These are phyloP conservation scores for Manihot esculenta DNA, from an alignment of 441 rosid genomes.

Conservation along the genomic window DNA sequence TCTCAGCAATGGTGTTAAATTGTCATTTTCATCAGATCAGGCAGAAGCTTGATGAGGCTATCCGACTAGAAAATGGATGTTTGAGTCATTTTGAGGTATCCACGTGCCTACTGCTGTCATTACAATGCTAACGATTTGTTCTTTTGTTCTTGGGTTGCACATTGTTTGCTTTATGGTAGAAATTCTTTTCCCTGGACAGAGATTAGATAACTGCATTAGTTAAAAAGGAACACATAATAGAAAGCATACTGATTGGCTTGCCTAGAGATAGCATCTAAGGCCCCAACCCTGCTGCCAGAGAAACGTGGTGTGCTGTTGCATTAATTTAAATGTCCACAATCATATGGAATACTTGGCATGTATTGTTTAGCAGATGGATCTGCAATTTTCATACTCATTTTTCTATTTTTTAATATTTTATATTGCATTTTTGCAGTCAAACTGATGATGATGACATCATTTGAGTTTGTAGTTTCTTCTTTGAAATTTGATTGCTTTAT, in stretches of 20 bases:
- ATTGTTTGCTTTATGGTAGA: not conserved
- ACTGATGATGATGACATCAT: not conserved
- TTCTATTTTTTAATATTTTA: not conserved
- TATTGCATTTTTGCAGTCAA: not conserved
- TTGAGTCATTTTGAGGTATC: slow-evolving; percentile 90
- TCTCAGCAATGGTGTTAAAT: slow-evolving; percentile 57
- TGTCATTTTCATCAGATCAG: slow-evolving; percentile 51
- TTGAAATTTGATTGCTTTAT: not conserved
- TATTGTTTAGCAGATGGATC: not conserved
- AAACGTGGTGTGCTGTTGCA: not conserved
- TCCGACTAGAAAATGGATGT: slow-evolving; percentile 53
- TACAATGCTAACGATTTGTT: not conserved
- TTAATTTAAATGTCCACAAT: not conserved
- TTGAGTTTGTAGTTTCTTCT: not conserved
- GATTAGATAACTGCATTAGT: not conserved
- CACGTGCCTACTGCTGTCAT: not conserved
- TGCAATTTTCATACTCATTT: not conserved
- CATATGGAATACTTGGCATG: not conserved
- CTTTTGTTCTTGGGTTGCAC: not conserved
- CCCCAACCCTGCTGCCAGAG: not conserved
- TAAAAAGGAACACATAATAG: not conserved
- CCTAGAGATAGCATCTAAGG: not conserved
- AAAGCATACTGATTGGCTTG: not conserved
- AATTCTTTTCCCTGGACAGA: not conserved
- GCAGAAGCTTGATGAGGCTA: slow-evolving; percentile 55